These are phyloP conservation scores for Lasiodiplodia theobromae DNA, from an alignment of 2,329 filamentous ascomycete genomes.

Conservation along the genomic window DNA sequence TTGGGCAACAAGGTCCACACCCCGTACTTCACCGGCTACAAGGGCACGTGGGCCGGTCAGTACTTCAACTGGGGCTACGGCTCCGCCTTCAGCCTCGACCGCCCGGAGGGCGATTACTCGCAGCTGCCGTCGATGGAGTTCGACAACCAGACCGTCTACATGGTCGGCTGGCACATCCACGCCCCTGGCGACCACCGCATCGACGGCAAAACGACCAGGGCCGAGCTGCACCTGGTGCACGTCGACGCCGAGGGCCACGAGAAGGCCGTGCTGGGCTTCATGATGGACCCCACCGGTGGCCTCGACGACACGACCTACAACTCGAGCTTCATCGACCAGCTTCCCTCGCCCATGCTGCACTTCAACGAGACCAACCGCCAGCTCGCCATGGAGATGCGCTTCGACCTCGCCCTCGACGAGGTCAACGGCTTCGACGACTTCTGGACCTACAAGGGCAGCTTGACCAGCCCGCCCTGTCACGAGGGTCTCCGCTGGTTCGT, in stretches of 20 bases:
- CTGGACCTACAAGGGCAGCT: conserved; percentile 58
- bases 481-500: conserved; percentile 58
- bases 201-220: conserved; percentile 51
- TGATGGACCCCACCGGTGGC: conserved; percentile 50
- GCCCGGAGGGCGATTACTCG: conserved; percentile 46
- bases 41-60: conserved; percentile 44
- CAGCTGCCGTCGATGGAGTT: conserved; percentile 52
- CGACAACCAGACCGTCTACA: conserved; percentile 56
- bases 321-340: conserved; percentile 52
- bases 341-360: conserved; percentile 47
- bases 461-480: conserved; percentile 57
- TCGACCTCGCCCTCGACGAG: conserved; percentile 45
- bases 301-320: conserved; percentile 31
- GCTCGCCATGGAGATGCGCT: conserved; percentile 40
- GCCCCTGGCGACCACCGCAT: conserved; percentile 59
- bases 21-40: conserved; percentile 52
- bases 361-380: conserved; percentile 45
- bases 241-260: conserved; percentile 52
- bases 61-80: conserved; percentile 61
- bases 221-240: conserved; percentile 60
- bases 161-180: conserved; percentile 61
- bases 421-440: conserved; percentile 53
- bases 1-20: conserved; percentile 52
- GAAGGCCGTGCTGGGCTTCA: conserved; percentile 56
- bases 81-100: conserved; percentile 52